Evolutionary conservation across 495 filamentous ascomycete genomes (phyloP).

Genomic region (Penicillium verhagenii): DNA sequence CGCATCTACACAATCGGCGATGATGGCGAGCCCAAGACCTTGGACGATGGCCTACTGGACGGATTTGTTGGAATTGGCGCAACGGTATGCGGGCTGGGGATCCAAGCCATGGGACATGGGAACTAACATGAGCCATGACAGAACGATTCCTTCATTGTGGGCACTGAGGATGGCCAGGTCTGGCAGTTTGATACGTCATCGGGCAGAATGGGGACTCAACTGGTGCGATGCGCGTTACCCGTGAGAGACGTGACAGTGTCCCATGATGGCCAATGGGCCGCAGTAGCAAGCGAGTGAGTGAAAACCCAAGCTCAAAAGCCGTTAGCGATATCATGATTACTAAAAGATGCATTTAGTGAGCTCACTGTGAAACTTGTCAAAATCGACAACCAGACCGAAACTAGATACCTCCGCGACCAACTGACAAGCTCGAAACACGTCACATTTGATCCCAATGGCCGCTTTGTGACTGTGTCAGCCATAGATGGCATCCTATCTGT

Average conservation of each 20-base stretch:
- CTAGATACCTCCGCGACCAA: constrained; percentile 77
- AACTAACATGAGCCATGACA: constrained; percentile 36
- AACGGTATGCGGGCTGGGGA: constrained; percentile 48
- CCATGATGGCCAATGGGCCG: constrained; percentile 80
- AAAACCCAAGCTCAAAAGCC: not conserved
- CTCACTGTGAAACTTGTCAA: constrained; percentile 85
- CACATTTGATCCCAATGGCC: constrained; percentile 80
- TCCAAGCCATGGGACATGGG: not conserved
- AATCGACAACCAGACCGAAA: constrained; percentile 68
- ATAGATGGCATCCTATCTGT: constrained; percentile 85
- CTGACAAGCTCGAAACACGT: constrained; percentile 84
- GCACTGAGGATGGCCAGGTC: constrained; percentile 91
- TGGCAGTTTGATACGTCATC: constrained; percentile 76
- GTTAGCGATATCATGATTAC: not conserved
- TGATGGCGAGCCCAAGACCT: constrained; percentile 84
- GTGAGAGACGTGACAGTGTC: constrained; percentile 84
- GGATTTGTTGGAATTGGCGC: constrained; percentile 75
- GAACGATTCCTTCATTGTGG: constrained; percentile 82
- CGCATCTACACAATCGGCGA: constrained; percentile 87
- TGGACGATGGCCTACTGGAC: constrained; percentile 78
- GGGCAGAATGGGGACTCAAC: constrained; percentile 74
- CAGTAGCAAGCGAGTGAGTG: constrained; percentile 87
- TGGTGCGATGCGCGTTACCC: constrained; percentile 78
- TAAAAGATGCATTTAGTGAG: constrained; percentile 53
- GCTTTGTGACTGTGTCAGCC: constrained; percentile 75